Evolutionary conservation across 148 eudicot genomes (phyloP), one percentile per base, ranked within the genome.

Genomic region (Hydrangea macrophylla): DNA sequence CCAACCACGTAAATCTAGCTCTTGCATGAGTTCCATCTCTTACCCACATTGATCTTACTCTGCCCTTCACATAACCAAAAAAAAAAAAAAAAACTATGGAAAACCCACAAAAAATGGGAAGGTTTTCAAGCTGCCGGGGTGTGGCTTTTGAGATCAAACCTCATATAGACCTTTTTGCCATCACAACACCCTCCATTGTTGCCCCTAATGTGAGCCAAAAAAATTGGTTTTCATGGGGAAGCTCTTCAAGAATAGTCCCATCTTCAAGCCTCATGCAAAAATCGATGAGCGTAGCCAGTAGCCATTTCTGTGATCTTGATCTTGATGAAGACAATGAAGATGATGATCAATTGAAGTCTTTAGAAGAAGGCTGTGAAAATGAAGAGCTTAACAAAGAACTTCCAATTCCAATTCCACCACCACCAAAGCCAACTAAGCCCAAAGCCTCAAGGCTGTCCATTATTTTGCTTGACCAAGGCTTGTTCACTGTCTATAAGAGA

Each of bases 381-480:
- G 74, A 60, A 8, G 48, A 63, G 18, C 2, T 37, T 27, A 27
- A 72, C 1, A 56, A 61, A 23, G 13, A n/a, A n/a, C n/a, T 20
- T 20, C 72, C 64, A 13, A 2, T 37, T 11, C 62, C 48, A 23
- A 62, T 62, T 20, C 62, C 44, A 9, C 32, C 25, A 15, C 2
- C 55, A 2, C 64, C 25, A 1, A 30, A 45, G 0, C 60, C 57
- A 30, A 22, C 61, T 11, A 27, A 42, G 23, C 50, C 67, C 6
- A 78, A 67, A 55, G 64, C 27, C 11, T 70, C 86, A 3, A 67
- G 87, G 57, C 58, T 83, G 6, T 83, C 84, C 0, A 65, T 83
- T 26, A 83, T 83, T 28, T 60, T 83, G 36, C 87, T 83, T 7
- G 80, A 83, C 44, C 82, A 83, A 75, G 87, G 87, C 32, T 68